Conservation (phyloP, 75 land plant genomes). For the Adiantum capillusveneris region DNA sequence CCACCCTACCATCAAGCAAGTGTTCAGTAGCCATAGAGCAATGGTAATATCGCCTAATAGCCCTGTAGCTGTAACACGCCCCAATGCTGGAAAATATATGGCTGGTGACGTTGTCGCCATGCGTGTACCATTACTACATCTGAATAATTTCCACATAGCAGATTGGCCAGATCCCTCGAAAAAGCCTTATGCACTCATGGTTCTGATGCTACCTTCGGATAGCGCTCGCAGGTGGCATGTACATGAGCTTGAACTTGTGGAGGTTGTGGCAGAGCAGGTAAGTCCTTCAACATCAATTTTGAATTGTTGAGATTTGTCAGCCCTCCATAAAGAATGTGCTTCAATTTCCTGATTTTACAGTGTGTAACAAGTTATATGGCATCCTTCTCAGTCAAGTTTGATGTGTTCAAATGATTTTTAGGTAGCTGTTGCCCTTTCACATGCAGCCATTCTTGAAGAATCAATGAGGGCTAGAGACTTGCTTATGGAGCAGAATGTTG, state of each 20-base stretch:
- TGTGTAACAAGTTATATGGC: too few species aligned
- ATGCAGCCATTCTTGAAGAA: constrained; percentile 89
- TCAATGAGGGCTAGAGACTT: constrained; percentile 79
- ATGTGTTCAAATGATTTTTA: too few species aligned
- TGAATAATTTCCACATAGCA: constrained; percentile 55
- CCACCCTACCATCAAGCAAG: constrained; percentile 54
- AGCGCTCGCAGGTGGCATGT: constrained; percentile 81
- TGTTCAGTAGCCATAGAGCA: constrained; percentile 51
- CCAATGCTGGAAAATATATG: constrained; percentile 41
- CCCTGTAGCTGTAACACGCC: constrained; percentile 49
- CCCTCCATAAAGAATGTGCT: too few species aligned
- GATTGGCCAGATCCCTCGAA: constrained; percentile 72
- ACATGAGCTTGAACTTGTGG: constrained; percentile 88
- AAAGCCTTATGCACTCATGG: constrained; percentile 78
- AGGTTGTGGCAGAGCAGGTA: constrained; percentile 95
- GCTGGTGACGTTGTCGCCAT: constrained; percentile 68
- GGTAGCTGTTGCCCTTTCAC: constrained; percentile 97
- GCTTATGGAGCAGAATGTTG: constrained; percentile 83
- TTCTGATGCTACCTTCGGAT: constrained; percentile 71
- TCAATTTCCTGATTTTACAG: neutral
- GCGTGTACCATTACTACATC: constrained; percentile 64
- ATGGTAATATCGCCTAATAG: constrained; percentile 44
- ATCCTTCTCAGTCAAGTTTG: too few species aligned
- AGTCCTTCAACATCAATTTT: neutral
- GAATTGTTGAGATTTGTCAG: too few species aligned